Evolutionary conservation across 2,329 filamentous ascomycete genomes (phyloP).

Genomic region (Aspergillus spinulosporus): DNA sequence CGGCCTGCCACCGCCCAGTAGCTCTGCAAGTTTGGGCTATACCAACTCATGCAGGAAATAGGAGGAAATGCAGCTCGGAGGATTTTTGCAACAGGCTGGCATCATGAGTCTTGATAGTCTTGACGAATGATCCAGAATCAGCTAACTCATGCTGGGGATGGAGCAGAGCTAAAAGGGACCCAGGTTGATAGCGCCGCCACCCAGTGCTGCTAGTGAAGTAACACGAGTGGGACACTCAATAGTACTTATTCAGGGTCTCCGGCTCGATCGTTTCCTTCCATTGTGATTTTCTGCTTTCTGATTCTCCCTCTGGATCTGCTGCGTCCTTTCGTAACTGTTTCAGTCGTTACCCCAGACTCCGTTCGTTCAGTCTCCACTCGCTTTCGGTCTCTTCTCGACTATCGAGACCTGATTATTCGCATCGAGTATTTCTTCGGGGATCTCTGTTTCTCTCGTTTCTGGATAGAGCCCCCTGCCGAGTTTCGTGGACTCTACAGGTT

Average conservation of each 20-base stretch:
- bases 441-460: not conserved
- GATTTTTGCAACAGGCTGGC: slow-evolving; percentile 3
- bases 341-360: slow-evolving; percentile 8
- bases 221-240: slow-evolving; percentile 18
- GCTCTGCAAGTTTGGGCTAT: not conserved
- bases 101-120: not conserved
- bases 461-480: not conserved
- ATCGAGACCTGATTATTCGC: not conserved
- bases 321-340: not conserved
- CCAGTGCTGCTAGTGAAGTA: slow-evolving; percentile 8
- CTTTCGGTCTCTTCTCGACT: slow-evolving; percentile 1
- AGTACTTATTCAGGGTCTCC: slow-evolving; percentile 22
- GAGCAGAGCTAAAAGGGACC: slow-evolving; percentile 18
- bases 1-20: no score
- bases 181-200: slow-evolving; percentile 25
- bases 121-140: not conserved
- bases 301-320: not conserved
- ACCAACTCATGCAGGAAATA: not conserved
- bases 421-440: not conserved
- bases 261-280: slow-evolving; percentile 1
- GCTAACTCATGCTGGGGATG: not conserved
- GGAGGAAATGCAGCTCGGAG: slow-evolving; percentile 4
- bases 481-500: not conserved
- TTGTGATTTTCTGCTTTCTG: slow-evolving; percentile 5
- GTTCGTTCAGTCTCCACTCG: slow-evolving; percentile 4